Evolutionary conservation across 495 filamentous ascomycete genomes (phyloP), one percentile per base, ranked within the genome.

Genomic region (Podospora pseudopauciseta): DNA sequence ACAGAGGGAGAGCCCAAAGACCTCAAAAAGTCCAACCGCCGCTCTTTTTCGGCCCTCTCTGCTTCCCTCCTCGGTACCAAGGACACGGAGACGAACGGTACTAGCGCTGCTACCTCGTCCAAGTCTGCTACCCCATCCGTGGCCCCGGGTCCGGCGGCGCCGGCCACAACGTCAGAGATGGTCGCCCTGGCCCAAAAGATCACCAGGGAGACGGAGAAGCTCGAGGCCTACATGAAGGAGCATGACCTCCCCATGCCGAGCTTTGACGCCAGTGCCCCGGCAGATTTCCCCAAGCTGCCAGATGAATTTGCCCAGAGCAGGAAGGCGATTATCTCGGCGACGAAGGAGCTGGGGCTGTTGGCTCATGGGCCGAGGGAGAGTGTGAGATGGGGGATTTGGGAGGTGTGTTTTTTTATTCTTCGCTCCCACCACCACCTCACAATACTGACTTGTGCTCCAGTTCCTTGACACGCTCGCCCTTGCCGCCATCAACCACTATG

Each of bases 311-410:
- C 68, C 18, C 54, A 68, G 63, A 78, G 76, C 73, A 74, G 79
- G 2, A 69, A 70, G 53, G 79, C 81, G 19, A 74, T 82, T 55
- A 79, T 81, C 19, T 70, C 69, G 15, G 77, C 79, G 2, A 78
- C 80, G 4, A 74, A 75, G 68, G 79, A 81, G 66, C 75, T 82
- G 27, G 70, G 68, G 0, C 62, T 74, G 57, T 77, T 82, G n/a
- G 80, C 80, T 59, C 74, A 78, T 20, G 80, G 80, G 0, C 80
- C 80, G 9, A 68, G 75, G n/a, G 80, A 82, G 69, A 73, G 74
- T 0, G 62, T 82, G 1, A 74, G 80, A 69, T 82, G 78, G 78
- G 76, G 74, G 63, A 68, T 80, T 61, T 82, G 80, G 80, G 77
- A 79, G 67, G 78, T 80, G 64, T 67, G 75, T 68, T 26, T 18